Conservation (phyloP, 345 rosid genomes). For the Passiflora organensis region DNA sequence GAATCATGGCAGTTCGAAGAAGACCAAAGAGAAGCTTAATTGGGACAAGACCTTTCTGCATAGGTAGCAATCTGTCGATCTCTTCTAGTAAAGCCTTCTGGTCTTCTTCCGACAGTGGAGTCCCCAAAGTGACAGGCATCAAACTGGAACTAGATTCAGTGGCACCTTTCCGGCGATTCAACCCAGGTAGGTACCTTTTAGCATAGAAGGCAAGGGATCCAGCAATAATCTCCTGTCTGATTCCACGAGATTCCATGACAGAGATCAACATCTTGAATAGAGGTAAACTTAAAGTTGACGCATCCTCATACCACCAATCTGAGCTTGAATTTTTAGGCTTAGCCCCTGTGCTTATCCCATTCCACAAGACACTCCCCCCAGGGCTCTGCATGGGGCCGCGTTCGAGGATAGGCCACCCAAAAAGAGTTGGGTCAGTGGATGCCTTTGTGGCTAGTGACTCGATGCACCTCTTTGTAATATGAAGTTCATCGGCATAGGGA, state of each 20-base stretch:
- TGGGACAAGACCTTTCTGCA: slow-evolving; percentile 74
- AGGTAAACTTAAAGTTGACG: slow-evolving; percentile 61
- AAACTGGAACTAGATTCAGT: slow-evolving; percentile 59
- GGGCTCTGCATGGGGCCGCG: slow-evolving; percentile 97
- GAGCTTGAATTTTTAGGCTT: slow-evolving; percentile 64
- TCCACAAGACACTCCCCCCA: slow-evolving; percentile 94
- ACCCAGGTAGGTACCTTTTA: slow-evolving; percentile 75
- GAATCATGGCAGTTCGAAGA: slow-evolving; percentile 75
- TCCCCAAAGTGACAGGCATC: slow-evolving; percentile 47
- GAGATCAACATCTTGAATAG: slow-evolving; percentile 69
- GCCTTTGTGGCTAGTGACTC: slow-evolving; percentile 75
- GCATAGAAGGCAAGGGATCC: slow-evolving; percentile 73
- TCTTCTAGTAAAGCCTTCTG: slow-evolving; percentile 77
- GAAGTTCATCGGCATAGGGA: slow-evolving; percentile 59
- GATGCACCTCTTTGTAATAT: slow-evolving; percentile 69
- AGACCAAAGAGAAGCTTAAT: slow-evolving; percentile 78
- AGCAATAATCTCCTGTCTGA: slow-evolving; percentile 65
- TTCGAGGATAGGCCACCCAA: slow-evolving; percentile 92
- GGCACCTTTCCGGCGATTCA: slow-evolving; percentile 65
- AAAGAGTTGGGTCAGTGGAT: slow-evolving; percentile 76
- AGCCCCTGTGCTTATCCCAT: slow-evolving; percentile 95
- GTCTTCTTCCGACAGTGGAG: slow-evolving; percentile 72
- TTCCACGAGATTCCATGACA: slow-evolving; percentile 72
- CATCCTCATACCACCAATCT: slow-evolving; percentile 99
- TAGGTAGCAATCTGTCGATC: slow-evolving; percentile 60